Conservation (phyloP, 139 green algal species). For the Raphidocelis subcapitata region DNA sequence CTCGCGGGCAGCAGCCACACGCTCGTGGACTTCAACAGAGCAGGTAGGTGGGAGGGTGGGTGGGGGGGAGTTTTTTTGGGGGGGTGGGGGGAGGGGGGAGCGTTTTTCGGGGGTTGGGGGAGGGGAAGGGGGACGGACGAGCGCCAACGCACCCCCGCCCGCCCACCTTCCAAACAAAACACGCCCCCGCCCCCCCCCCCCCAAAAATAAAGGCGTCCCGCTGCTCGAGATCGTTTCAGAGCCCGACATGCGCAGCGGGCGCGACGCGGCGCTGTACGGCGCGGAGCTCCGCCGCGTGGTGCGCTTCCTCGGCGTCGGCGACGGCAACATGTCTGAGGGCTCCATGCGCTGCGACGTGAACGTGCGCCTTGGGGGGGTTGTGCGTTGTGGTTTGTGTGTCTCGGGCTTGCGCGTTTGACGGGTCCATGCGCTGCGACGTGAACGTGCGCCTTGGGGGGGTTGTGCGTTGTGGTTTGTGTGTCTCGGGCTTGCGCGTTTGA, state of each 20-base stretch:
- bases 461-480: slow-evolving; percentile 1
- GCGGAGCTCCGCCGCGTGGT: slow-evolving; percentile 90
- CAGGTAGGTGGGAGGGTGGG: slow-evolving; percentile 38
- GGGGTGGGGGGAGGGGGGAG: too few relatives aligned
- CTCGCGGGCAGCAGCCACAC: slow-evolving; percentile 68
- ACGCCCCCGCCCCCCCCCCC: background rate
- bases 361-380: slow-evolving; percentile 33
- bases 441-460: slow-evolving; percentile 56
- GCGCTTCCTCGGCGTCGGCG: slow-evolving; percentile 79
- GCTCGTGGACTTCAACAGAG: slow-evolving; percentile 93
- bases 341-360: slow-evolving; percentile 95
- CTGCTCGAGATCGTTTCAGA: slow-evolving; percentile 96
- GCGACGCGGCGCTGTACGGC: slow-evolving; percentile 90
- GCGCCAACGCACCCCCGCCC: background rate
- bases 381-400: background rate
- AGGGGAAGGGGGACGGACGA: too few relatives aligned
- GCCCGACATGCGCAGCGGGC: slow-evolving; percentile 89
- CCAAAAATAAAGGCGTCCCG: slow-evolving; percentile 60
- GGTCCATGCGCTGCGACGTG: slow-evolving; percentile 91
- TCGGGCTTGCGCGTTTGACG: slow-evolving; percentile 31
- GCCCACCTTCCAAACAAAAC: background rate
- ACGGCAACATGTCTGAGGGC: slow-evolving; percentile 91
- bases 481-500: slow-evolving; percentile 18
- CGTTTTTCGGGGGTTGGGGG: too few relatives aligned
- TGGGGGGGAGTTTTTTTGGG: too few relatives aligned